Evolutionary conservation across 2,329 filamentous ascomycete genomes (phyloP).

Genomic region (Cercospora sesami): DNA sequence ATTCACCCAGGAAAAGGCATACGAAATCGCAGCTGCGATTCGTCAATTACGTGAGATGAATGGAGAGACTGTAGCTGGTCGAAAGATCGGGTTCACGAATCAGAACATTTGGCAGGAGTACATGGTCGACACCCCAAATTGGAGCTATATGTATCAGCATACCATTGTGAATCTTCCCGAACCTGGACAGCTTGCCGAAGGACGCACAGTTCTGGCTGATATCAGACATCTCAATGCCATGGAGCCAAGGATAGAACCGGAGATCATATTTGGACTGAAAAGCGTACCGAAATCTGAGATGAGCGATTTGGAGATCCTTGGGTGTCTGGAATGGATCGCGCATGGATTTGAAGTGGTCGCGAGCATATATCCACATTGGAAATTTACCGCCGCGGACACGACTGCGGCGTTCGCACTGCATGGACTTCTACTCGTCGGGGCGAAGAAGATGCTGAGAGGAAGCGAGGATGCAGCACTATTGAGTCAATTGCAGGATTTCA

Average conservation of each 20-base stretch:
- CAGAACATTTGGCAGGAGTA: constrained; percentile 27
- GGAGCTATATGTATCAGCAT: constrained; percentile 29
- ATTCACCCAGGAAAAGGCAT: constrained; percentile 27
- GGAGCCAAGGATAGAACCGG: constrained; percentile 29
- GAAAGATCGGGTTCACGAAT: constrained; percentile 30
- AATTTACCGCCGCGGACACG: constrained; percentile 28
- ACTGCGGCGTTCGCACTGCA: constrained; percentile 29
- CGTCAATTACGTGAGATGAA: constrained; percentile 30
- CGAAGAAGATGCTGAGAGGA: constrained; percentile 14
- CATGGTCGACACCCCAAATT: constrained; percentile 23
- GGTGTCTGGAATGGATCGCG: constrained; percentile 25
- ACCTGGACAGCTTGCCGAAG: constrained; percentile 19
- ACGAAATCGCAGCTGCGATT: constrained; percentile 28
- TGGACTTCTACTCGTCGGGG: constrained; percentile 27
- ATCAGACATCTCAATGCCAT: constrained; percentile 25
- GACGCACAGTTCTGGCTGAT: constrained; percentile 24
- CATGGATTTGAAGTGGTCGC: constrained; percentile 28
- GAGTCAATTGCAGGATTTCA: constrained; percentile 24
- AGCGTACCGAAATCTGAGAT: constrained; percentile 16
- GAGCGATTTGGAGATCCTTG: constrained; percentile 26
- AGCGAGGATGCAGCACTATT: constrained; percentile 17
- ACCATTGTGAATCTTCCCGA: constrained; percentile 26
- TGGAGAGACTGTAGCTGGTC: constrained; percentile 26
- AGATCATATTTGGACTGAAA: constrained; percentile 27
- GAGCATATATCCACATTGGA: constrained; percentile 29